A percentile compares a stretch with the other conserved stretches of the same genome.
phyloP scores from a whole-genome alignment of 352 stramenopile genomes.

The Peronospora belbahrii region DNA sequence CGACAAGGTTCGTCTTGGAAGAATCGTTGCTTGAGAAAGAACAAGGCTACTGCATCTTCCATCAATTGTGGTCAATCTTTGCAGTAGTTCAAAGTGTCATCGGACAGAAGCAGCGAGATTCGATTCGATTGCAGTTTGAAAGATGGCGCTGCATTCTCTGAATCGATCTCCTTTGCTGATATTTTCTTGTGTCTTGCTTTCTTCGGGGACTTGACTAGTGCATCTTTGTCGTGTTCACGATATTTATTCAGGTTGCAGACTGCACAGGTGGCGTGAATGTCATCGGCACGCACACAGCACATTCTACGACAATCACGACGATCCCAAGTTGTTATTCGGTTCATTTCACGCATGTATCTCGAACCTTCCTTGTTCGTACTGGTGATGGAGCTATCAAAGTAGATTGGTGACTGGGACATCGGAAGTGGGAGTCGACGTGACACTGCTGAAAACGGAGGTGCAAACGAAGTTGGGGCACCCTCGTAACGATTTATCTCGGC shows the following conservation, averaged over 20 bases:
- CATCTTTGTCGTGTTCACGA: conserved; percentile 32
- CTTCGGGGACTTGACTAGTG: conserved; percentile 38
- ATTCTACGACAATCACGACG: conserved; percentile 37
- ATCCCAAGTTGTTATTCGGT: conserved; percentile 37
- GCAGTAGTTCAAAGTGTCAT: not conserved
- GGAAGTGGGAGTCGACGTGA: not conserved
- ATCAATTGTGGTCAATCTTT: not conserved
- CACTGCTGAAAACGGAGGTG: not conserved
- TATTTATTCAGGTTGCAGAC: conserved; percentile 60
- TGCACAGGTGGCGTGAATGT: conserved; percentile 47
- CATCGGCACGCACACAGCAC: conserved; percentile 43
- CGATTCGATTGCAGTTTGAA: not conserved
- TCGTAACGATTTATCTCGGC: not conserved
- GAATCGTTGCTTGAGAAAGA: too few relatives aligned
- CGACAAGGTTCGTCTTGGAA: too few relatives aligned
- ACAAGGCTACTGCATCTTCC: conserved; percentile 4
- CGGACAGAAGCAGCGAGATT: not conserved
- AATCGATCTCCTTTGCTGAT: not conserved
- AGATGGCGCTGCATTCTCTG: not conserved
- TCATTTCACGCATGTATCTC: conserved; percentile 40
- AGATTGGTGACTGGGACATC: not conserved
- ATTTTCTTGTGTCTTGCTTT: conserved; percentile 7
- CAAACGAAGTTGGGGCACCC: conserved; percentile 1
- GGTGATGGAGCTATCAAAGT: not conserved
- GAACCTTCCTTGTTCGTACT: conserved; percentile 24